Base-by-base conservation (phyloP, 371 early-diverging fungal genomes). In the Scutellospora calospora region DNA sequence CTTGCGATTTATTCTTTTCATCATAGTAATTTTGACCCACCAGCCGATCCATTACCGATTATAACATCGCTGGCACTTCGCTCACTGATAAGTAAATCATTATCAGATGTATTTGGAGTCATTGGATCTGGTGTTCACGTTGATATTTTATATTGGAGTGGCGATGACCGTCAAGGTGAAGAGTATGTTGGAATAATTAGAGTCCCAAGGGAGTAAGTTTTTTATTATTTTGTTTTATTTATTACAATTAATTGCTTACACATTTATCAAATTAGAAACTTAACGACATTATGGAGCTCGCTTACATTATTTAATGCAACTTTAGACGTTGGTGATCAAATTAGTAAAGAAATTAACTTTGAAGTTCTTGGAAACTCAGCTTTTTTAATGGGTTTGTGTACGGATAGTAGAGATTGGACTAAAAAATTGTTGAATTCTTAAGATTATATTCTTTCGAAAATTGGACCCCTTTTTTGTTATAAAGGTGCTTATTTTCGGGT, bases 211-310 rank as follows among this genome's bases (percentile, higher is more conserved):
- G 57, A 69, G 79, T 77, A 31, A 62, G 51, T 51, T 20, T 49
- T 77, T 16, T 22, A 63, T 63, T 27, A 29, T 5, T 62, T 25
- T 29, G 12, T 63, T 18, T 18, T 0, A 59, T 59, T 27, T 31
- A 33, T 63, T 16, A 63, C 14, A 60, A 22, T 27, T 63, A 63
- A 33, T 63, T 63, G 16, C 16, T 31, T 63, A 27, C 3, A 8
- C 25, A 59, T 59, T 22, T 59, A 22, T 22, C n/a, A 14, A 72
- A 14, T 25, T 52, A 77, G 77, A 12, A 41, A 79, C 18, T 33
- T 79, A 51, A 79, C 69, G 11, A 79, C 69, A 29, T 54, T 79
- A 38, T 79, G 79, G 79, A 69, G 71, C n/a, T 49, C 79, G 1
- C 38, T 79, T 22, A 79, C 79, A 54, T 69, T 79, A 45, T 79